Evolutionary conservation across 2,329 filamentous ascomycete genomes (phyloP), one percentile per base, ranked within the genome.

Genomic region (Ophiostoma tasmaniense): DNA sequence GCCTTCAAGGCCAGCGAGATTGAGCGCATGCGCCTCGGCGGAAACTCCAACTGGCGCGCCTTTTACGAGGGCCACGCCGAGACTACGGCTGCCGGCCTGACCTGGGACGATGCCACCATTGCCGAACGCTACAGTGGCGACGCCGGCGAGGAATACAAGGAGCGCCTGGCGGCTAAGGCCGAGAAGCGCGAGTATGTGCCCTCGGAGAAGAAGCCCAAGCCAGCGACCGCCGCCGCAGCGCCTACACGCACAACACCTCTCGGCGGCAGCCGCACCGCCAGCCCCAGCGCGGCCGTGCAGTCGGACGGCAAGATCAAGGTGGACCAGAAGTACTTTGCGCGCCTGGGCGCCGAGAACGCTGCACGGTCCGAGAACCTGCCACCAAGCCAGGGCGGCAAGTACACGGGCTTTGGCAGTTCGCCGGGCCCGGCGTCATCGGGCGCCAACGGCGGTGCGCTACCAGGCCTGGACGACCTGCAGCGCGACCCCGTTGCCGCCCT

Each of bases 1-100:
- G 93, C 93, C 69, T 98, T 99, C 84, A 99, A 99, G 79, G 87
- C 88, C 73, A 86, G 86, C 75, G 95, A 99, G 80, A 94, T 98
- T 75, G 89, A 92, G 79, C 90, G 93, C 73, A 98, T 99, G 95
- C 88, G 93, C 70, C 83, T 90, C 28, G 95, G 94, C 64, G 95
- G 95, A 68, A 99, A 99, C 80, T 88, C 90, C 71, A 85, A 88
- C 20, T 98, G 93, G 90, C 89, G 90, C 74, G 82, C 85, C 30
- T 98, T 97, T 80, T 99, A 96, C 79, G 90, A 96, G 74, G 81
- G 83, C 70, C 88, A 91, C 75, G 81, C 85, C 68, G 82, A 87
- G 66, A 91, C 88, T 64, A 82, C 87, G 76, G 87, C 89, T 79
- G 83, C 84, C 73, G 89, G 88, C 17, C 81, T 90, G 11, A 84